phyloP scores from a whole-genome alignment of 495 filamentous ascomycete species.

The Rhypophila decipiens region DNA sequence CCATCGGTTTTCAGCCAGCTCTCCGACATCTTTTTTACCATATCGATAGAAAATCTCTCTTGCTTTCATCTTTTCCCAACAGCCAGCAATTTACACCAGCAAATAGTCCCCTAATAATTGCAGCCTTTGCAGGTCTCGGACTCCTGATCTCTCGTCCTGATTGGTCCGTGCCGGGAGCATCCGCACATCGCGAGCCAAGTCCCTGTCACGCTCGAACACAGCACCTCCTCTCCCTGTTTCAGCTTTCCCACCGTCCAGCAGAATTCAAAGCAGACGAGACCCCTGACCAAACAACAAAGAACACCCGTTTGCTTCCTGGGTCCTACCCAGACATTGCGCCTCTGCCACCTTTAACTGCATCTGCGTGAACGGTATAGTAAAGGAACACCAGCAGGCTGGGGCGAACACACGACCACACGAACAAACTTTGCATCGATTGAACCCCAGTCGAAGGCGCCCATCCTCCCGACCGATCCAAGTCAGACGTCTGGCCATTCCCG shows the following conservation, averaged over 20 bases:
- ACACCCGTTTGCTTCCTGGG: slow-evolving; percentile 6
- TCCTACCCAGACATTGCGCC: background rate
- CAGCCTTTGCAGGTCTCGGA: background rate
- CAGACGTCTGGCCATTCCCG: background rate
- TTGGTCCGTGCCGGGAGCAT: slow-evolving; percentile 1
- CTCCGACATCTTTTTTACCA: background rate
- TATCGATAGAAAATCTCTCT: background rate
- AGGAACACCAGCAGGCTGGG: too few relatives aligned
- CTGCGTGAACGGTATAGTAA: background rate
- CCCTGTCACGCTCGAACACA: slow-evolving; percentile 27
- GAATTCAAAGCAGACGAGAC: slow-evolving; percentile 22
- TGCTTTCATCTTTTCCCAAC: slow-evolving; percentile 1
- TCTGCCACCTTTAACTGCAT: background rate
- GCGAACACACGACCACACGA: too few relatives aligned
- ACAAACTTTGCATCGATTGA: background rate
- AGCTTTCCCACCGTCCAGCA: slow-evolving; percentile 33
- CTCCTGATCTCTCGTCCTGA: too few relatives aligned
- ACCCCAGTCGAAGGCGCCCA: background rate
- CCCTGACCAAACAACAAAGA: slow-evolving; percentile 16
- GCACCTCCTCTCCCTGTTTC: slow-evolving; percentile 40
- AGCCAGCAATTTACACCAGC: slow-evolving; percentile 9
- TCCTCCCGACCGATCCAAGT: background rate
- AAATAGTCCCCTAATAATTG: background rate
- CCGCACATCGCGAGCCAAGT: slow-evolving; percentile 17
- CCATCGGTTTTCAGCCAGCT: background rate